Evolutionary conservation across 1,284 basidiomycete genomes (phyloP).

Genomic region (Ceratobasidium theobromae): DNA sequence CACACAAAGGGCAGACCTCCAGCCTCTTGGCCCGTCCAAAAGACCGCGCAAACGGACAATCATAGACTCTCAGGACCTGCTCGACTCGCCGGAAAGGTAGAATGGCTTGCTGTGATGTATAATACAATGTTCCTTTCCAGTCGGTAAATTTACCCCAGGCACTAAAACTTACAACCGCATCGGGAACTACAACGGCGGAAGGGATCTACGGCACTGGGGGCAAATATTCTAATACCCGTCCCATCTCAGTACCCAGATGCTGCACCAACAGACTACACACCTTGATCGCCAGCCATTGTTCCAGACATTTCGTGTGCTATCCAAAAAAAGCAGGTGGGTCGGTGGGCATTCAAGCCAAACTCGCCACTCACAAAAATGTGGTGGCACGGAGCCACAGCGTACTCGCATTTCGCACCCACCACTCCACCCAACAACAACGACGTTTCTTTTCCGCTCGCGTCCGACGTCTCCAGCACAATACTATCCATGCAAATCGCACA

Average conservation of each 20-base stretch:
- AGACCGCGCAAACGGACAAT: neutral
- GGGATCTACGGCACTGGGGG: slow-evolving; percentile 78
- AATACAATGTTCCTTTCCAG: too few species aligned
- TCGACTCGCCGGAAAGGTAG: neutral
- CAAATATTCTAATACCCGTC: slow-evolving; percentile 67
- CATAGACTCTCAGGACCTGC: slow-evolving; percentile 2
- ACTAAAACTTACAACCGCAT: too few species aligned
- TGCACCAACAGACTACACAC: slow-evolving; percentile 45
- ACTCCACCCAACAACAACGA: slow-evolving; percentile 41
- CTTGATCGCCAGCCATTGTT: slow-evolving; percentile 89
- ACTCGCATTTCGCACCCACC: slow-evolving; percentile 60
- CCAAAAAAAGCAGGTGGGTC: neutral
- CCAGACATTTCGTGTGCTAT: slow-evolving; percentile 61
- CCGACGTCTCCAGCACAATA: slow-evolving; percentile 58
- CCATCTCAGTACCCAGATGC: slow-evolving; percentile 21
- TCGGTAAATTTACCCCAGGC: too few species aligned
- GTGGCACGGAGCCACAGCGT: slow-evolving; percentile 85
- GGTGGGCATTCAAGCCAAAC: slow-evolving; percentile 42
- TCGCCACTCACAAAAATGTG: slow-evolving; percentile 70
- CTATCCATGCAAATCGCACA: slow-evolving; percentile 91
- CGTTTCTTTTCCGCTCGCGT: slow-evolving; percentile 41
- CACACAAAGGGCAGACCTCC: neutral
- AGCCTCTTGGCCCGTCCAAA: neutral
- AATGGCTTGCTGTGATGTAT: neutral
- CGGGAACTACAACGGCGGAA: slow-evolving; percentile 67